Evolutionary conservation across 2,329 filamentous ascomycete genomes (phyloP).

Genomic region (Apiospora kogelbergensis): DNA sequence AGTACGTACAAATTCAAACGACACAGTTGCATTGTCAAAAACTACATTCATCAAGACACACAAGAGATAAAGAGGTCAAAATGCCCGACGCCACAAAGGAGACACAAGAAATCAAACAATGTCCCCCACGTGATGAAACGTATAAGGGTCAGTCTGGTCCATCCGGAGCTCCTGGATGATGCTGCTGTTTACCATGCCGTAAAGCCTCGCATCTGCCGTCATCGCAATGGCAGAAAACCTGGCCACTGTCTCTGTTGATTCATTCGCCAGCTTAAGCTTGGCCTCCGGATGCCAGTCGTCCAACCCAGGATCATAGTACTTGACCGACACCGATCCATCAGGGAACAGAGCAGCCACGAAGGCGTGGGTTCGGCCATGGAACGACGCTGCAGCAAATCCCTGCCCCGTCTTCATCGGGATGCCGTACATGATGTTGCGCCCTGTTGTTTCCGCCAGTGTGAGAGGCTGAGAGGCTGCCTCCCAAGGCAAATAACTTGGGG

Average conservation of each 20-base stretch:
- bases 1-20: too few relatives aligned
- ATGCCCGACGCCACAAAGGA: too few relatives aligned
- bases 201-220: slow-evolving; percentile 2
- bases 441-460: not conserved
- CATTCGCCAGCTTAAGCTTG: not conserved
- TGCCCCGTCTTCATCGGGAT: not conserved
- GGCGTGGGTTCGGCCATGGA: slow-evolving; percentile 4
- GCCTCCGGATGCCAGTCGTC: not conserved
- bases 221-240: slow-evolving; percentile 7
- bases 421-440: slow-evolving; percentile 12
- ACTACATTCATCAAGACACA: too few relatives aligned
- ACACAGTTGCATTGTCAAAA: too few relatives aligned
- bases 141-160: slow-evolving; percentile 8
- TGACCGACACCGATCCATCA: not conserved
- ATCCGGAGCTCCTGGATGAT: not conserved
- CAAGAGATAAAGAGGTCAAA: too few relatives aligned
- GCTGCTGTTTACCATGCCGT: not conserved
- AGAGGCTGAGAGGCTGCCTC: not conserved
- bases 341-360: not conserved
- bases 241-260: not conserved
- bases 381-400: slow-evolving; percentile 10
- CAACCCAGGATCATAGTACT: slow-evolving; percentile 9
- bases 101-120: not conserved
- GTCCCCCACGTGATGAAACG: not conserved
- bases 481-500: not conserved